These are phyloP conservation scores for Lagenidium giganteum DNA, from an alignment of 352 stramenopile species.

Conservation along the genomic window DNA sequence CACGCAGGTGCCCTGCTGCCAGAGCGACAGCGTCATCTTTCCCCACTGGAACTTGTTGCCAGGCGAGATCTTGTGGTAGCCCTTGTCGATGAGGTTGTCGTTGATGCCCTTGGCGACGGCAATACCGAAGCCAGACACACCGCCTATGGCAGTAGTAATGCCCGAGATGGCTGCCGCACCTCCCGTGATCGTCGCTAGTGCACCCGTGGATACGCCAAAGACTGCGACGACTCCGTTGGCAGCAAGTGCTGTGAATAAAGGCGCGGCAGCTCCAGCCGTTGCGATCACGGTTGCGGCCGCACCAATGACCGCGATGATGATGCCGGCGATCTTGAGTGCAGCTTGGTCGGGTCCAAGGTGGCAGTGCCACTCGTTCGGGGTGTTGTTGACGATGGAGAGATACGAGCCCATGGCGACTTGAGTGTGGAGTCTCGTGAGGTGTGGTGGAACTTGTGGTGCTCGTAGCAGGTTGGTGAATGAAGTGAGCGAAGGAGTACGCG, in stretches of 20 bases:
- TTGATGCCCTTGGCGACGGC: conserved; percentile 25
- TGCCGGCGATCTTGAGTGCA: conserved; percentile 14
- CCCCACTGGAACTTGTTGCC: conserved; percentile 25
- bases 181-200: conserved; percentile 5
- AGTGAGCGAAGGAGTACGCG: no score
- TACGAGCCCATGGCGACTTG: conserved; percentile 24
- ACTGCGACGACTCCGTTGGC: conserved; percentile 8
- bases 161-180: conserved; percentile 3
- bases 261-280: conserved; percentile 5
- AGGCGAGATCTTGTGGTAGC: conserved; percentile 25
- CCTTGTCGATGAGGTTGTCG: conserved; percentile 26
- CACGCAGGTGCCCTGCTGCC: conserved; percentile 42
- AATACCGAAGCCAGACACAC: conserved; percentile 30
- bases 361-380: conserved; percentile 15
- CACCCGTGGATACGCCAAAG: conserved; percentile 11
- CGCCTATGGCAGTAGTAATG: conserved; percentile 14
- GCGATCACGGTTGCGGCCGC: conserved; percentile 3
- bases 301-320: conserved; percentile 6
- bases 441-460: no score
- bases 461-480: conserved; percentile 5
- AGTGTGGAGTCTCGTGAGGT: no score
- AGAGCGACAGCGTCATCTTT: conserved; percentile 38
- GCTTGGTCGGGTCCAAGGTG: conserved; percentile 14
- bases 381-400: conserved; percentile 23
- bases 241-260: not conserved